A percentile compares a stretch with the other conserved stretches of the same genome.
Evolutionary conservation across 2,329 filamentous ascomycete genomes (phyloP).

Genomic region (Fonsecaea monophora): DNA sequence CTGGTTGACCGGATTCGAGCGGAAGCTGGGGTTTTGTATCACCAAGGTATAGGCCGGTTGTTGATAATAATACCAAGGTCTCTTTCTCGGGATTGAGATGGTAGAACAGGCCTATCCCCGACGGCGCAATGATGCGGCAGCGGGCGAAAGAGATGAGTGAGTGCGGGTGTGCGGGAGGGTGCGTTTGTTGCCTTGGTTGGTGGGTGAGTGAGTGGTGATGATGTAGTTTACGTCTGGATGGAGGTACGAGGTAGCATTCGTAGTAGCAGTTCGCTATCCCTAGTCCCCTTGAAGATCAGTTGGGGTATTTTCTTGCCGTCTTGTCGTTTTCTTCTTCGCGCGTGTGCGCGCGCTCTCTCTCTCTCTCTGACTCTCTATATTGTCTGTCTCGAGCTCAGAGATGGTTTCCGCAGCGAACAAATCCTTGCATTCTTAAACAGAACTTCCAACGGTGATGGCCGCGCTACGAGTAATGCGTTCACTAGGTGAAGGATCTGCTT

Average conservation of each 20-base stretch:
- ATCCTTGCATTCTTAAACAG: neutral
- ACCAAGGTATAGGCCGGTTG: too few species aligned
- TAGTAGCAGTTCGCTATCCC: neutral
- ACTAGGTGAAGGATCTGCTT: neutral
- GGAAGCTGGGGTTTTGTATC: too few species aligned
- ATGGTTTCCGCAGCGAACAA: neutral
- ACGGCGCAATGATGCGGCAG: neutral
- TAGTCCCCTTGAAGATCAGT: neutral
- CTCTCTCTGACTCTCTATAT: neutral
- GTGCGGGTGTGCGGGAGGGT: neutral
- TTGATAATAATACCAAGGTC: neutral
- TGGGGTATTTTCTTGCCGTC: too few species aligned
- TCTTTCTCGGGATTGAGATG: neutral
- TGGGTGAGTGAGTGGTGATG: neutral
- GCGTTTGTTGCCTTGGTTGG: too few species aligned
- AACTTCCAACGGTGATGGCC: neutral
- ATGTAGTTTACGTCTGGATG: neutral
- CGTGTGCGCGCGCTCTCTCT: too few species aligned
- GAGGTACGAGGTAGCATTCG: too few species aligned
- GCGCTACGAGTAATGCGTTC: neutral
- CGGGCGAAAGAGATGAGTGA: neutral
- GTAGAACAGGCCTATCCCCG: neutral
- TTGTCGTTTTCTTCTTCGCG: too few species aligned
- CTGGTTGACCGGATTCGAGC: constrained; percentile 19
- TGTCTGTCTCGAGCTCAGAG: neutral